phyloP scores from a whole-genome alignment of 371 early-diverging fungal species.

The Mucor piriformis region DNA sequence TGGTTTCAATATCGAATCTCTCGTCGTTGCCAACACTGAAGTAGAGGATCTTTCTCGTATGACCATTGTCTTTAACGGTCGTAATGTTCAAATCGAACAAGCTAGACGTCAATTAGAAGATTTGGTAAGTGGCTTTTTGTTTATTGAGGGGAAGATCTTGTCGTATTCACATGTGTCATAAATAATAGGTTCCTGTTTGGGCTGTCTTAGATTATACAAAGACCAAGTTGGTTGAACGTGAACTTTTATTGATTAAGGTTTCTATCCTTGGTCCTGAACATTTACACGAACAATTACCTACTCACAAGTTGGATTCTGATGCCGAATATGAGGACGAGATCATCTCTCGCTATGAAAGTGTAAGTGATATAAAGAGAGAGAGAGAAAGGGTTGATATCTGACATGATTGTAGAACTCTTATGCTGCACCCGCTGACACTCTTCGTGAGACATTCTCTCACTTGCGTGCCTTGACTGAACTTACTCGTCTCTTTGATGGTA shows the following conservation, averaged over 20 bases:
- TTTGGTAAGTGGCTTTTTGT: conserved; percentile 54
- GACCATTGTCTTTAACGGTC: conserved; percentile 94
- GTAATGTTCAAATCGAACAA: conserved; percentile 84
- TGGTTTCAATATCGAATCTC: conserved; percentile 95
- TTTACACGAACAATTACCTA: conserved; percentile 56
- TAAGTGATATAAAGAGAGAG: conserved; percentile 2
- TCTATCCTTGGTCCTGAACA: conserved; percentile 82
- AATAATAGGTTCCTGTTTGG: conserved; percentile 88
- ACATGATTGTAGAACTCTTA: not conserved
- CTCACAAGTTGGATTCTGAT: conserved; percentile 43
- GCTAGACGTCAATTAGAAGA: conserved; percentile 94
- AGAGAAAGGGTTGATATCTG: not conserved
- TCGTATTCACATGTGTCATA: not conserved
- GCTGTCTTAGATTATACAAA: conserved; percentile 94
- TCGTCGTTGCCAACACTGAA: conserved; percentile 94
- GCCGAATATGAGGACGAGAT: conserved; percentile 51
- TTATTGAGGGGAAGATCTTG: not conserved
- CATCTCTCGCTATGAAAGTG: conserved; percentile 33
- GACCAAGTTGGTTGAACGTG: conserved; percentile 85
- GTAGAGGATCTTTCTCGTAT: conserved; percentile 91
- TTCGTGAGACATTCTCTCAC: conserved; percentile 75
- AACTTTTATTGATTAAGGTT: conserved; percentile 91
- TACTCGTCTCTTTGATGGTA: conserved; percentile 83
- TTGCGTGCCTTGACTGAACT: conserved; percentile 83
- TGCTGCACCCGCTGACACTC: conserved; percentile 48